Base-by-base conservation (phyloP, 495 filamentous ascomycete species). In the Ascodesmis nigricans region DNA sequence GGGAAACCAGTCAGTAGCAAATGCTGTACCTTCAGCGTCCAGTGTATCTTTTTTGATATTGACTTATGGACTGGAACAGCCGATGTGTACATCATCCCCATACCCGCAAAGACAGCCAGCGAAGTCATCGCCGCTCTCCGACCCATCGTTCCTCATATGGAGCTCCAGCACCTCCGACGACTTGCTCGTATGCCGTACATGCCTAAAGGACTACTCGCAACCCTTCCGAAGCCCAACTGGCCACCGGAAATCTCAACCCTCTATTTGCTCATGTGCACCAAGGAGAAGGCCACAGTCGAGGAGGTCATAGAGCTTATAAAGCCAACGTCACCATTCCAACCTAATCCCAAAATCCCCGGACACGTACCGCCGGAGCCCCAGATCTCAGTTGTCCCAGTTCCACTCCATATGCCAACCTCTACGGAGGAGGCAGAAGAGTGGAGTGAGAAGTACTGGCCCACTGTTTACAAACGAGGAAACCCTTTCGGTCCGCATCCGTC, bases 401-500 rank as follows among this genome's bases (percentile, higher is more conserved):
- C 87, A 11, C 59, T 72, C 25, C 57, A 76, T 8, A 65, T 80
- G 17, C 82, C 87, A 0, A 72, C 74, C 15, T 83, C 73, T 13
- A 53, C 64, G 14, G 52, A 67, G 7, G 78, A 91, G 57, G 81
- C 87, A 3, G 62, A 69, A 5, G 53, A 61, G 52, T 92, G 79
- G 80, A 71, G 67, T 20, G 58, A 65, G 17, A 61, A 65, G 18
- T 75, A 80, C 50, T 97, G 87, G 87, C 90, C 87, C 0, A 71
- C 76, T 3, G 61, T 79, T 5, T 95, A 90, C 59, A 81, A 82
- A 37, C 73, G 73, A 47, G 73, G 66, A 39, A 81, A 82, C 48
- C 69, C 81, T 21, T 64, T 80, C 49, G 68, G 79, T 31, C 63
- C 80, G 42, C 70, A 81, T 53, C 66, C 73, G 35, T 59, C 63